A percentile compares a stretch with the other conserved stretches of the same genome.
Conservation (phyloP, 2,329 filamentous ascomycete species). For the Waltergamsia citrina region DNA sequence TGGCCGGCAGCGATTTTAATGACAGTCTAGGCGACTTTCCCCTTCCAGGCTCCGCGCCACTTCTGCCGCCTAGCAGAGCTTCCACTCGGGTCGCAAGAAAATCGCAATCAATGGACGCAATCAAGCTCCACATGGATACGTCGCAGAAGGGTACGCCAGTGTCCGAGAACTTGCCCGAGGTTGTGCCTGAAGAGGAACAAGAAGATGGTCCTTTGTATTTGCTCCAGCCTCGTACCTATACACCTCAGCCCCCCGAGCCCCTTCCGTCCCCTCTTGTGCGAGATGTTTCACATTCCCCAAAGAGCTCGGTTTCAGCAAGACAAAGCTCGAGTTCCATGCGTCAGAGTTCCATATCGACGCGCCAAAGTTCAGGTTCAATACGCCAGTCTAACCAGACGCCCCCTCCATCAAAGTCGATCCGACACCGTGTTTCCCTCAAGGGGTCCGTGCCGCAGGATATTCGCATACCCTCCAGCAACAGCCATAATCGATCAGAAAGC, state of each 20-base stretch:
- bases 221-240: slow-evolving; percentile 49
- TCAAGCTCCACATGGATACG: background rate
- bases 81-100: background rate
- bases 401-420: slow-evolving; percentile 22
- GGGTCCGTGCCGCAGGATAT: slow-evolving; percentile 42
- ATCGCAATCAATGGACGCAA: background rate
- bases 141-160: slow-evolving; percentile 1
- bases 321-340: no score
- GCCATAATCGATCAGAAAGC: background rate
- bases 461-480: slow-evolving; percentile 34
- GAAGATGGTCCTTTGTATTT: slow-evolving; percentile 36
- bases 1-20: slow-evolving; percentile 4
- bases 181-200: slow-evolving; percentile 2
- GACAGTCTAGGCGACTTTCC: slow-evolving; percentile 11
- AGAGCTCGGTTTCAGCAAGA: no score
- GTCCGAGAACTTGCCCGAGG: slow-evolving; percentile 1
- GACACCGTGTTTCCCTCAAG: slow-evolving; percentile 45
- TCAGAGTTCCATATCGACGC: background rate
- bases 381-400: slow-evolving; percentile 9
- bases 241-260: slow-evolving; percentile 38
- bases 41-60: slow-evolving; percentile 10
- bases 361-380: slow-evolving; percentile 2
- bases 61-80: slow-evolving; percentile 9
- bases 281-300: no score
- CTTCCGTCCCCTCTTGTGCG: slow-evolving; percentile 31